Base-by-base conservation (phyloP, 148 eudicot species). In the Rhododendron williamsianum region DNA sequence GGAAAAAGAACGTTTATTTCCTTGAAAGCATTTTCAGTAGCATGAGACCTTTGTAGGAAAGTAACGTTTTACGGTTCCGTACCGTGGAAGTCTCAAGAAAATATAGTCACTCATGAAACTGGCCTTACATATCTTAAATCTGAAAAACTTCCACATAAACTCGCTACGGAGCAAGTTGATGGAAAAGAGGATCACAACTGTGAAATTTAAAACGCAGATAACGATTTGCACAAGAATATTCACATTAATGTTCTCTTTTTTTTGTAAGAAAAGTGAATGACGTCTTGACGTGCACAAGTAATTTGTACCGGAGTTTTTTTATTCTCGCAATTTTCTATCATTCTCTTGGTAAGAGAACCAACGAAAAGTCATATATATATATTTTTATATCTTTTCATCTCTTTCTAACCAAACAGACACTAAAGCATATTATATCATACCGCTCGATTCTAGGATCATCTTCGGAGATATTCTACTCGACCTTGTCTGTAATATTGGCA, bases 371-470 rank as follows among this genome's bases (percentile, higher is more conserved):
- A 15, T 33, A 33, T 33, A 33, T 33, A 3, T 52, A 27, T 27
- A 27, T 15, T 52, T 3, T 52, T 3, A 13, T 11, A 36, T 43
- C 9, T 56, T 56, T 56, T 56, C 63, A 56, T 18, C 63, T 21
- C 2, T 56, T 56, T 33, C 35, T 33, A 33, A 33, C 35, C 21
- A 56, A 56, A 56, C 21, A 56, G 23, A 19, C 63, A 5, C 2
- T 33, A 35, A 69, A 71, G 46, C 65, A 35, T 9, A 69, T 76
- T 46, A 71, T 33, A 84, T 41, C 90, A 82, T 89, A 95, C 98
- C 87, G 95, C 97, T 73, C 93, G 95, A 82, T 95, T 86, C 98
- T 92, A 33, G 98, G 98, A 86, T 95, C 98, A 87, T 95, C 98
- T 86, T 92, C 94, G 9, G 94, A 95, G 52, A 95, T 95, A 89